Conservation (phyloP, 768 basidiomycete genomes). For the Mycena polygramma region DNA sequence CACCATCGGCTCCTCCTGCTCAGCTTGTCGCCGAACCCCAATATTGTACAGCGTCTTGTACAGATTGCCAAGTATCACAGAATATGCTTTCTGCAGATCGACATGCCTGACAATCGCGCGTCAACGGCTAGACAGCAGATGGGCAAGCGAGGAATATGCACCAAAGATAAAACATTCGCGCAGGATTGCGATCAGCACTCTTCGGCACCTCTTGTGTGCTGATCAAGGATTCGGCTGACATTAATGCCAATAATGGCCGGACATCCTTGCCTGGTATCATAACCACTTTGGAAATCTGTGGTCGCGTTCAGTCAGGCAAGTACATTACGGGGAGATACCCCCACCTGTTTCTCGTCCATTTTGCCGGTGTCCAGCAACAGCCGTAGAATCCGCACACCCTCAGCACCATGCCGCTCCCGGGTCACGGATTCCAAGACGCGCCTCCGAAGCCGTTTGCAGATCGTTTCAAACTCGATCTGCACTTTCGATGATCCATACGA, state of each 20-base stretch:
- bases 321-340: constrained; percentile 35
- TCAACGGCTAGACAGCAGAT: background rate
- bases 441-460: constrained; percentile 75
- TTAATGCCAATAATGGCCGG: constrained; percentile 80
- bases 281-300: constrained; percentile 89
- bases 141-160: constrained; percentile 45
- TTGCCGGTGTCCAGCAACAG: constrained; percentile 87
- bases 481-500: constrained; percentile 79
- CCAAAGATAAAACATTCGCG: constrained; percentile 94
- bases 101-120: constrained; percentile 75
- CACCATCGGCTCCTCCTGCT: constrained; percentile 75
- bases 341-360: constrained; percentile 94
- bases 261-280: constrained; percentile 94
- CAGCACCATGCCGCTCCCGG: constrained; percentile 85
- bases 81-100: constrained; percentile 86
- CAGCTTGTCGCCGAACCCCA: constrained; percentile 76
- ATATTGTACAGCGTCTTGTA: constrained; percentile 96
- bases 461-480: constrained; percentile 83
- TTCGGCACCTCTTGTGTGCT: constrained; percentile 95
- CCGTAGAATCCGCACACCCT: constrained; percentile 86
- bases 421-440: constrained; percentile 83
- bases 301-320: constrained; percentile 4
- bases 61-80: constrained; percentile 78
- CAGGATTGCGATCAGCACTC: constrained; percentile 90
- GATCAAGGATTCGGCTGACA: constrained; percentile 86